Evolutionary conservation across 768 basidiomycete genomes (phyloP).

Genomic region (Inosperma sp.): DNA sequence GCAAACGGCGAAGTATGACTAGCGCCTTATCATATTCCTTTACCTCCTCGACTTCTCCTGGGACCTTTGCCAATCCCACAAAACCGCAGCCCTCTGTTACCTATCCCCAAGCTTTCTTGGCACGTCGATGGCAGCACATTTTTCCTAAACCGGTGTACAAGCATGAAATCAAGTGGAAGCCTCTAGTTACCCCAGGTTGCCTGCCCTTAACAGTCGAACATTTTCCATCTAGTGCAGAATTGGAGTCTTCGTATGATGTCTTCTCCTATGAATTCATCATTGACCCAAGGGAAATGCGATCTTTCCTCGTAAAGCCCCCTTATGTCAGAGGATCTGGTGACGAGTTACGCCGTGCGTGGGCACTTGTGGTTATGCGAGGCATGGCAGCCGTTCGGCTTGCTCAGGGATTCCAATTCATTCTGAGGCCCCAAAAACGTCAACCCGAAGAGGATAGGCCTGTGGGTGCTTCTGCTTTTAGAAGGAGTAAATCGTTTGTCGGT

Average conservation of each 20-base stretch:
- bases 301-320: conserved; percentile 77
- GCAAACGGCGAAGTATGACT: conserved; percentile 51
- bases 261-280: conserved; percentile 88
- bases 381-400: conserved; percentile 91
- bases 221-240: conserved; percentile 71
- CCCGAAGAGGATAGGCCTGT: conserved; percentile 21
- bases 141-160: conserved; percentile 69
- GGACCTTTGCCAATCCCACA: conserved; percentile 59
- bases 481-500: conserved; percentile 53
- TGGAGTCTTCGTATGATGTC: conserved; percentile 73
- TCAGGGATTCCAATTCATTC: conserved; percentile 92
- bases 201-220: conserved; percentile 89
- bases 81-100: conserved; percentile 54
- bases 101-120: conserved; percentile 66
- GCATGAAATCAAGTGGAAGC: conserved; percentile 90
- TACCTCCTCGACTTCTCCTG: conserved; percentile 48
- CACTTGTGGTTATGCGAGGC: conserved; percentile 78
- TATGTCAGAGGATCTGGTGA: conserved; percentile 44
- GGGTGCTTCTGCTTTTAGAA: conserved; percentile 31
- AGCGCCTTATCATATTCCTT: conserved; percentile 36
- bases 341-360: conserved; percentile 64
- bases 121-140: conserved; percentile 86
- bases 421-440: conserved; percentile 40
- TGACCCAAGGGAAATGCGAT: conserved; percentile 77
- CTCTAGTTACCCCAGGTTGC: conserved; percentile 78